These are phyloP conservation scores for Acephala macrosclerotiorum DNA, from an alignment of 2,329 filamentous ascomycete species.

Conservation along the genomic window DNA sequence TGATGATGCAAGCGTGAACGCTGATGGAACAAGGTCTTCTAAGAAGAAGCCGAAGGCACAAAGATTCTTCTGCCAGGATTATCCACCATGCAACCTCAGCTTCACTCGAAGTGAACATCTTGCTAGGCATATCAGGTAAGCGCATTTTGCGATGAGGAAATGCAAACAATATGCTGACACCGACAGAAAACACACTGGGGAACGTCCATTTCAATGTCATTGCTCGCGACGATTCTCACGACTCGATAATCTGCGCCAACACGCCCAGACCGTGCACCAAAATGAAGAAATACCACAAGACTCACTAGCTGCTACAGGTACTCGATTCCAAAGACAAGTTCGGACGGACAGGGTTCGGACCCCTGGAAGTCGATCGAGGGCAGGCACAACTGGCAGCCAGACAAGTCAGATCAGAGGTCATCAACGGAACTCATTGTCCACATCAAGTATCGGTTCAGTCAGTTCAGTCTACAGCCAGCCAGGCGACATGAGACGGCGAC, in stretches of 20 bases:
- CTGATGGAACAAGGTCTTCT: conserved; percentile 67
- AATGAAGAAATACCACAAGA: conserved; percentile 97
- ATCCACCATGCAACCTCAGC: conserved; percentile 90
- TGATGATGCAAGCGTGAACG: conserved; percentile 68
- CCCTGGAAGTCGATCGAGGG: conserved; percentile 74
- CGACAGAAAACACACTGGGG: conserved; percentile 90
- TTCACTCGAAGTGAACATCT: conserved; percentile 97
- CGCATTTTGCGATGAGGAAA: conserved; percentile 33
- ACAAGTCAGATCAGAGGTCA: conserved; percentile 78
- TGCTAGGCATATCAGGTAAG: conserved; percentile 88
- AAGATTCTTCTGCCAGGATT: conserved; percentile 95
- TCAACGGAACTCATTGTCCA: conserved; percentile 80
- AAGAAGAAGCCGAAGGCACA: conserved; percentile 97
- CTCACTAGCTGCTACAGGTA: conserved; percentile 90
- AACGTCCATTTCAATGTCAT: conserved; percentile 95
- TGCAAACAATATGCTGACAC: conserved; percentile 36
- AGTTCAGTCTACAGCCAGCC: conserved; percentile 57
- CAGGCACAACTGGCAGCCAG: conserved; percentile 79
- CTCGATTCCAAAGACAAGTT: conserved; percentile 90
- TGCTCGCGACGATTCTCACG: conserved; percentile 92
- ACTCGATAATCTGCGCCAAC: conserved; percentile 92
- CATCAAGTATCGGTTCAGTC: conserved; percentile 84
- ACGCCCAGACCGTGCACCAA: conserved; percentile 96
- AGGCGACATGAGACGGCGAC: conserved; percentile 74
- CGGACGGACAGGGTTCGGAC: conserved; percentile 85